Conservation (phyloP, 1,139 yeast genomes). For the Magnusiomyces tetraspermus region DNA sequence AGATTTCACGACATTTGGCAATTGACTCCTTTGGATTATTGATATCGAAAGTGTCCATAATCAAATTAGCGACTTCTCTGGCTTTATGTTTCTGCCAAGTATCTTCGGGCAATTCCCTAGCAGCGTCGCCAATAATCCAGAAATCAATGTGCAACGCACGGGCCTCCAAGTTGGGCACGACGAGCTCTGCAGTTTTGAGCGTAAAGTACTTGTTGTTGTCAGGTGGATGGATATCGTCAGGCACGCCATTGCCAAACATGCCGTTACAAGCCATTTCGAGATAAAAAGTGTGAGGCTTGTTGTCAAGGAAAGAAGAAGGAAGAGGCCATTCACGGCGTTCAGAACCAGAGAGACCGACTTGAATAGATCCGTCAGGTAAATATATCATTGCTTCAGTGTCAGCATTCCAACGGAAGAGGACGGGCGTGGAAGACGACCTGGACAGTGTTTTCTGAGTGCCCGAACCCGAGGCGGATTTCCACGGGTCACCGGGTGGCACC, state of each 20-base stretch:
- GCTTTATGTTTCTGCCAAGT: conserved; percentile 83
- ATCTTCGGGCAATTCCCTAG: conserved; percentile 68
- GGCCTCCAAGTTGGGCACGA: conserved; percentile 74
- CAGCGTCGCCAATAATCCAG: conserved; percentile 84
- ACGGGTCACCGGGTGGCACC: conserved; percentile 42
- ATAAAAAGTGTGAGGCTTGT: conserved; percentile 47
- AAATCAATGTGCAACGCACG: conserved; percentile 70
- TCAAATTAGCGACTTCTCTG: conserved; percentile 61
- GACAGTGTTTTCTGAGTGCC: too few relatives aligned
- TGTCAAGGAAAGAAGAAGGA: conserved; percentile 46
- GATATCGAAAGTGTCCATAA: conserved; percentile 73
- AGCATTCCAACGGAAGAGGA: conserved; percentile 78
- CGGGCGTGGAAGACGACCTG: conserved; percentile 36
- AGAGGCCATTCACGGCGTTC: conserved; percentile 72
- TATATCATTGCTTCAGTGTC: conserved; percentile 79
- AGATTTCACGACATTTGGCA: conserved; percentile 54
- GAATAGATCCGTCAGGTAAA: conserved; percentile 53
- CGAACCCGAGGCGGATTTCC: conserved; percentile 26
- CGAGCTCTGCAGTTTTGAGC: conserved; percentile 62
- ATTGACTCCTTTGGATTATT: conserved; percentile 41
- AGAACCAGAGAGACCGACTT: conserved; percentile 80
- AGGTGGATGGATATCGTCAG: conserved; percentile 56
- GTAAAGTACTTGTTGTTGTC: conserved; percentile 60
- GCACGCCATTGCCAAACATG: conserved; percentile 73
- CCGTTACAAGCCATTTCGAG: conserved; percentile 91